phyloP scores from a whole-genome alignment of 805 yeast species.

The Candida awuae region DNA sequence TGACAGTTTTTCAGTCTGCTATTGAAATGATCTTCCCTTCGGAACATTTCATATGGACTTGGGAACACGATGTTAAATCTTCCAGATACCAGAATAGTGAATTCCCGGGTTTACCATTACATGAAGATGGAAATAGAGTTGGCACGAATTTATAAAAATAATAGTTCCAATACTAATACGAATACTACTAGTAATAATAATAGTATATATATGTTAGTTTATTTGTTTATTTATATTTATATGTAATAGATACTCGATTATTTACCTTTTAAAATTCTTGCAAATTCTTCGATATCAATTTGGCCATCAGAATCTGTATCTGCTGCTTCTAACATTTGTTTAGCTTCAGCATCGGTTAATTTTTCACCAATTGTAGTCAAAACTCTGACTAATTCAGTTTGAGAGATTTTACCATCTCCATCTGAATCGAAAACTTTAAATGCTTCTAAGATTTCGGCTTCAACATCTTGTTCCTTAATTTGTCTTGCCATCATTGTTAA shows the following conservation, averaged over 20 bases:
- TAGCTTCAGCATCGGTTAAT: slow-evolving; percentile 92
- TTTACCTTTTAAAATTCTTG: slow-evolving; percentile 76
- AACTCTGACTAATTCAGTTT: slow-evolving; percentile 94
- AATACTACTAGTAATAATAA: not conserved
- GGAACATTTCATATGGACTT: slow-evolving; percentile 8
- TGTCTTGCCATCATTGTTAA: slow-evolving; percentile 85
- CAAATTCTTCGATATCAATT: slow-evolving; percentile 93
- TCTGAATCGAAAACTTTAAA: slow-evolving; percentile 95
- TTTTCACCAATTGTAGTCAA: slow-evolving; percentile 97
- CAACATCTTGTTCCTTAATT: slow-evolving; percentile 93
- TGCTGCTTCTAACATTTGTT: slow-evolving; percentile 94
- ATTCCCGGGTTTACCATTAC: slow-evolving; percentile 4
- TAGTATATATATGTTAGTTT: not conserved
- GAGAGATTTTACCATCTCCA: slow-evolving; percentile 94
- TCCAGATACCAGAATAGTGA: slow-evolving; percentile 1
- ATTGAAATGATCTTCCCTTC: slow-evolving; percentile 7
- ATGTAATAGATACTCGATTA: not conserved
- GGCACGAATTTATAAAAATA: not conserved
- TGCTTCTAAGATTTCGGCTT: slow-evolving; percentile 95
- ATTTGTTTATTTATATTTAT: not conserved
- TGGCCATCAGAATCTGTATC: slow-evolving; percentile 94
- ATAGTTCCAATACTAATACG: not conserved
- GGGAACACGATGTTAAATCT: slow-evolving; percentile 4
- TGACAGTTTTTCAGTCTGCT: slow-evolving; percentile 2
- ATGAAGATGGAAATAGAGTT: slow-evolving; percentile 4